Evolutionary conservation across 106 monocot species (phyloP).

Genomic region (Xerophyta viscosa): DNA sequence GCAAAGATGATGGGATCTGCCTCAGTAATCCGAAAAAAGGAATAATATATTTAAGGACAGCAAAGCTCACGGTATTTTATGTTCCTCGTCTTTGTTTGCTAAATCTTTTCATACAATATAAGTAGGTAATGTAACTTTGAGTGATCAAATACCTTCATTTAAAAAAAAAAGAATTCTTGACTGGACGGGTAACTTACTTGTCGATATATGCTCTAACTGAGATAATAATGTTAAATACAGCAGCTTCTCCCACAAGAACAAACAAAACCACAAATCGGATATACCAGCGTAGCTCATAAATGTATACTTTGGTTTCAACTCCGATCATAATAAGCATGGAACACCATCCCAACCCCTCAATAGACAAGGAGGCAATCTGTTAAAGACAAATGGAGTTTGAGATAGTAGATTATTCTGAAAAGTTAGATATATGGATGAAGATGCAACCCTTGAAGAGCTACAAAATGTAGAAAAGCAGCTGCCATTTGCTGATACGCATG

Average conservation of each 20-base stretch:
- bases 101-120: neutral
- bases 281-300: slow-evolving; percentile 86
- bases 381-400: slow-evolving; percentile 7
- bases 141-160: neutral
- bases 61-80: no score
- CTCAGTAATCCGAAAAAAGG: no score
- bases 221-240: slow-evolving; percentile 59
- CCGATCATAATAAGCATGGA: slow-evolving; percentile 55
- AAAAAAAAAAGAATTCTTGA: neutral
- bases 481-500: no score
- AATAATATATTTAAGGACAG: no score
- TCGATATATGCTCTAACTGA: slow-evolving; percentile 51
- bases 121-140: neutral
- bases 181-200: slow-evolving; percentile 31
- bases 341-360: slow-evolving; percentile 58
- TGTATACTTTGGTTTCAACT: slow-evolving; percentile 78
- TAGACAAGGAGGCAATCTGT: slow-evolving; percentile 49
- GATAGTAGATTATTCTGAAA: no score
- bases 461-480: no score
- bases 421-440: no score
- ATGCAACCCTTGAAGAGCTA: no score
- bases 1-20: no score
- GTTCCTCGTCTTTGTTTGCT: no score
- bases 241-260: slow-evolving; percentile 57
- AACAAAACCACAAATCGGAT: slow-evolving; percentile 71